These are phyloP conservation scores for Eleusine coracana DNA, from an alignment of 176 grass and related monocot genomes.

Conservation along the genomic window DNA sequence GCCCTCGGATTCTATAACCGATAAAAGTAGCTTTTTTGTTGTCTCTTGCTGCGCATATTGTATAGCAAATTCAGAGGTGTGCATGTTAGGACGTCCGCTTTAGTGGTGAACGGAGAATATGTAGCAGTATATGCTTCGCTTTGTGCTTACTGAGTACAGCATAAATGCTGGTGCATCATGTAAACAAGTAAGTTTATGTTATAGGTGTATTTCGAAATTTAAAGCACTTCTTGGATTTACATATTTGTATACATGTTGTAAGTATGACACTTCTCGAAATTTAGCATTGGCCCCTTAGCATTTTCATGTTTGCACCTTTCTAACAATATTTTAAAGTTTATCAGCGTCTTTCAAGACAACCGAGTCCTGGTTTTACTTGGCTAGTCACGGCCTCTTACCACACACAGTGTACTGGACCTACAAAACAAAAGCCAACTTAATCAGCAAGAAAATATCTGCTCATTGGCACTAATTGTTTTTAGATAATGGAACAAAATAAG, in stretches of 20 bases:
- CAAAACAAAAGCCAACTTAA: neutral
- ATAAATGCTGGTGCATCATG: neutral
- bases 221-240: neutral
- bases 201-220: neutral
- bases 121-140: conserved; percentile 23
- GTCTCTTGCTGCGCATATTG: conserved; percentile 39
- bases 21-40: conserved; percentile 48
- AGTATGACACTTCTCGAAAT: neutral
- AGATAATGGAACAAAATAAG: no score
- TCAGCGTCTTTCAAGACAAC: neutral
- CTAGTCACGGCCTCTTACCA: conserved; percentile 19
- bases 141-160: conserved; percentile 25
- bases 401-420: neutral
- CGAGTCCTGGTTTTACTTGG: neutral
- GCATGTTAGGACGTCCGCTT: conserved; percentile 32
- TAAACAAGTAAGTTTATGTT: conserved; percentile 1
- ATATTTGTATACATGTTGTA: neutral
- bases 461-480: neutral
- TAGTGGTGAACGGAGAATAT: conserved; percentile 4
- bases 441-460: neutral
- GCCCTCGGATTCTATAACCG: conserved; percentile 44
- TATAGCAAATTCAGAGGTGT: conserved; percentile 49
- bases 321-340: neutral
- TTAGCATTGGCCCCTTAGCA: neutral
- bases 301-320: no score